Base-by-base conservation (phyloP, 202 grass and related monocot species). In the Musa balbisiana region DNA sequence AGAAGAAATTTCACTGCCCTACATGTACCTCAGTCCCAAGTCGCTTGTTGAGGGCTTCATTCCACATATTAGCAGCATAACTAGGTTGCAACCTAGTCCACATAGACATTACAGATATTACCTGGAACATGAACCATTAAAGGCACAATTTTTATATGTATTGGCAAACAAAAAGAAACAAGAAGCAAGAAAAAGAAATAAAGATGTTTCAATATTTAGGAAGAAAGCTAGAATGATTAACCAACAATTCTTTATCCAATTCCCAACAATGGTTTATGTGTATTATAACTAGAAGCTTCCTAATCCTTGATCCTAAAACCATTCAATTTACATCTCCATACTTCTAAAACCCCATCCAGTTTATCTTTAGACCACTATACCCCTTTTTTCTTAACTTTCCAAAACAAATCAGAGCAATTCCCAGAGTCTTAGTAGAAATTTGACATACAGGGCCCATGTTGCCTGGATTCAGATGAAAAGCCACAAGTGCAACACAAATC, bases 11-110 rank as follows among this genome's bases (percentile, higher is more conserved):
- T 13, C 0, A 73, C 83, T 52, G 72, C 14, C 63, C 3, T 52
- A 77, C 67, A 63, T 72, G 78, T 79, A 99, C 95, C 91, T 99
- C 89, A 62, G 91, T 99, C 60, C 89, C 95, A 60, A 99, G 95
- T 21, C 95, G 69, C 71, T 99, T 99, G 68, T 99, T 99, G 71
- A 99, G 95, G 27, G 95, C 91, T 87, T 99, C 95, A 76, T 99
- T 99, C 95, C 91, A 99, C 95, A 99, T 99, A 78, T 99, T 95
- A 62, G 95, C 83, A 86, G 91, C 91, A 79, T 99, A 92, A 71
- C 69, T 78, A 76, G 95, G 95, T 83, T 95, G 95, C 81, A 99
- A 71, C 76, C 91, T 95, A 22, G 89, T 95, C 95, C 95, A 99
- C 95, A 99, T 99, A 24, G 89, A 91, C 89, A 99, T 99, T 71